A percentile compares a stretch with the other conserved stretches of the same genome.
phyloP scores from a whole-genome alignment of 805 yeast species.

The Brettanomyces custersianus region DNA sequence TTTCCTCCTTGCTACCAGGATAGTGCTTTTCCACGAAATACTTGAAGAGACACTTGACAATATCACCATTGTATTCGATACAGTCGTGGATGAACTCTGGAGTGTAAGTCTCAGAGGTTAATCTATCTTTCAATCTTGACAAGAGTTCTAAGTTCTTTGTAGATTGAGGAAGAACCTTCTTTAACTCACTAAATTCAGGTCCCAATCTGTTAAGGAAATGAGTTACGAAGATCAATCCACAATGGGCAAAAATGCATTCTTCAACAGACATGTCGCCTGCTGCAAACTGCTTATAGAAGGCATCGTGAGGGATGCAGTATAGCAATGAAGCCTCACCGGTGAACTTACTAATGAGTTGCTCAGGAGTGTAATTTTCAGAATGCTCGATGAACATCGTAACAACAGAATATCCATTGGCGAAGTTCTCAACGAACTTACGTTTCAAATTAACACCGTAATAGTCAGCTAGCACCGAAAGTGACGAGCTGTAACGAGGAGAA shows the following conservation, averaged over 20 bases:
- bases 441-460: constrained; percentile 80
- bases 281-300: constrained; percentile 67
- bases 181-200: constrained; percentile 70
- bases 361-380: constrained; percentile 41
- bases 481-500: constrained; percentile 80
- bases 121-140: constrained; percentile 72
- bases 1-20: constrained; percentile 53
- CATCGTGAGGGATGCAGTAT: constrained; percentile 83
- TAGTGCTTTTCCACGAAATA: constrained; percentile 90
- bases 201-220: constrained; percentile 94
- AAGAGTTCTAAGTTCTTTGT: constrained; percentile 67
- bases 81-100: constrained; percentile 74
- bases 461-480: constrained; percentile 76
- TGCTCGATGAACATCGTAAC: constrained; percentile 80
- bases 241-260: constrained; percentile 90
- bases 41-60: constrained; percentile 77
- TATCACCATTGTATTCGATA: constrained; percentile 57
- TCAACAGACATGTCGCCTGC: constrained; percentile 78
- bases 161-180: constrained; percentile 48
- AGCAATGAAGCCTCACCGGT: constrained; percentile 89
- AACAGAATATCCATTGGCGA: constrained; percentile 78
- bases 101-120: constrained; percentile 89
- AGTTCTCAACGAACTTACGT: constrained; percentile 90
- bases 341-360: constrained; percentile 78
- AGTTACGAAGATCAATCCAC: constrained; percentile 84